A percentile compares a stretch with the other conserved stretches of the same genome.
These are phyloP conservation scores for Allium cepa DNA, from an alignment of 106 monocot genomes.

Conservation along the genomic window DNA sequence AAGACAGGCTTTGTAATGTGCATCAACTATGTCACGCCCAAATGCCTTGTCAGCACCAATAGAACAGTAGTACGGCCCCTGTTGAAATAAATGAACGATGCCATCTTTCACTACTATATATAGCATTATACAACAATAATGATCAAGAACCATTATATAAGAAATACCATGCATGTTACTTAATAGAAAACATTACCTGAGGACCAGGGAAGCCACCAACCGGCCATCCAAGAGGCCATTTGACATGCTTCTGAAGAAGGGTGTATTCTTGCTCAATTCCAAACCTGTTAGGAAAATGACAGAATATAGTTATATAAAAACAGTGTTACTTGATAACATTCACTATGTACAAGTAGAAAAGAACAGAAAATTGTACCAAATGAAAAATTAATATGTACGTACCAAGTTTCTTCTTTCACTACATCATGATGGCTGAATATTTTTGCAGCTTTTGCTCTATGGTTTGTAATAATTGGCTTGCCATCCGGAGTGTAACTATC, in stretches of 20 bases:
- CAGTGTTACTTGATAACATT: too few species aligned
- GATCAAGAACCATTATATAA: background rate
- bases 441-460: conserved; percentile 38
- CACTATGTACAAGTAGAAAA: too few species aligned
- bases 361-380: too few species aligned
- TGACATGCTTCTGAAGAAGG: conserved; percentile 67
- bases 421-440: conserved; percentile 41
- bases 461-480: conserved; percentile 50
- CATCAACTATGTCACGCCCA: conserved; percentile 70
- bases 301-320: background rate
- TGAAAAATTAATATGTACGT: background rate
- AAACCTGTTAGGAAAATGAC: conserved; percentile 25
- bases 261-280: conserved; percentile 79
- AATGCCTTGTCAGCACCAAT: conserved; percentile 70
- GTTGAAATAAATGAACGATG: background rate
- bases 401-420: conserved; percentile 43
- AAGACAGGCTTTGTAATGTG: conserved; percentile 83
- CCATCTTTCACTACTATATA: too few species aligned
- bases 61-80: conserved; percentile 86
- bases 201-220: conserved; percentile 70
- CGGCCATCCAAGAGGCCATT: conserved; percentile 81
- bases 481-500: conserved; percentile 50
- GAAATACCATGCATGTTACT: background rate
- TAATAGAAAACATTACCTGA: conserved; percentile 29
- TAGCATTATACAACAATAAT: background rate